Base-by-base conservation (phyloP, 495 filamentous ascomycete species). In the Geoglossum glabrum region DNA sequence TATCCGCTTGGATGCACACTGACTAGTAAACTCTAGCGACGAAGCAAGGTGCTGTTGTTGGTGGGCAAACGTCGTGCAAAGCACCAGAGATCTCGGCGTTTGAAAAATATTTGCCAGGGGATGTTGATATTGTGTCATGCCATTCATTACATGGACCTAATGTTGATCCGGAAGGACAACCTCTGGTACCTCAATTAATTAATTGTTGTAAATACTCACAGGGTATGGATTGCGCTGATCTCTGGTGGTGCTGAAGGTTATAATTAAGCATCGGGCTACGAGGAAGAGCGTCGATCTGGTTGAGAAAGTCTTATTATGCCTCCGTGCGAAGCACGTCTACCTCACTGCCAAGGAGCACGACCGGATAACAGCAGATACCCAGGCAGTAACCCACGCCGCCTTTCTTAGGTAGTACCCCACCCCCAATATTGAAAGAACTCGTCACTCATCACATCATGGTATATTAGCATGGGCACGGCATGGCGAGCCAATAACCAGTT, bases 1-100 rank as follows among this genome's bases (percentile, higher is more conserved):
- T 10, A 62, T 56, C 49, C 50, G 63, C 54, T 62, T 72, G 64
- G 70, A 64, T 72, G 65, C 57, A 57, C 46, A 33, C 40, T 45
- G 40, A 45, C 17, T 6, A 17, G 13, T 6, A 17, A 17, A 58
- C 11, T 55, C 62, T 63, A 96, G 90, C 93, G 63, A 97, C 93
- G 51, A 95, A 93, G 67, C 76, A 86, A 60, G 83, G 84, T 56
- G 92, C 93, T 46, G 90, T 98, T 59, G 92, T 98, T 38, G 92
- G 92, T 55, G 92, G 92, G 21, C 92, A 98, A 70, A 98, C 92
- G 1, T 97, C 93, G 3, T 97, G 93, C 74, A 98, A 98, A 73
- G 88, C 88, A 52, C 92, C 90, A 2, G 92, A 98, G 70, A 90
- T 97, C 63, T 81, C 81, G 40, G 90, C 90, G 1, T 96, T 98